phyloP scores from a whole-genome alignment of 2,329 filamentous ascomycete genomes.

The Ascosphaera pollenicola region DNA sequence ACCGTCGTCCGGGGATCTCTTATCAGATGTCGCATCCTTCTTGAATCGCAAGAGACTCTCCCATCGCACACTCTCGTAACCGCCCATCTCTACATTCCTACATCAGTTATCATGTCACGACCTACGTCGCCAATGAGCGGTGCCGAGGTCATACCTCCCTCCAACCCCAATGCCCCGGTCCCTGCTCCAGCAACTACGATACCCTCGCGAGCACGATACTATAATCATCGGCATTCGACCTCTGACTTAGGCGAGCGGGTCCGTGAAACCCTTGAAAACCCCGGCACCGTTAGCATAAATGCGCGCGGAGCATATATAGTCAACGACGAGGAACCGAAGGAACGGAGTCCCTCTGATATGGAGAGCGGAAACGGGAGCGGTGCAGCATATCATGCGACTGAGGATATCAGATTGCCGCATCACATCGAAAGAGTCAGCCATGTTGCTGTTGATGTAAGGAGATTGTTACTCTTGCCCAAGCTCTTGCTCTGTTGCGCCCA shows the following conservation, averaged over 20 bases:
- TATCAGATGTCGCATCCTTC: too few relatives aligned
- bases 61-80: too few relatives aligned
- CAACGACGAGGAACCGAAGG: conserved; percentile 48
- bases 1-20: too few relatives aligned
- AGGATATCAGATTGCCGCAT: conserved; percentile 88
- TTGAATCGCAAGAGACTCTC: too few relatives aligned
- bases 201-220: too few relatives aligned
- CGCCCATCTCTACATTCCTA: too few relatives aligned
- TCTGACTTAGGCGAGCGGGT: conserved; percentile 11
- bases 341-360: conserved; percentile 15
- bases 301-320: conserved; percentile 93
- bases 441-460: conserved; percentile 77
- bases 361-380: conserved; percentile 24
- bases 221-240: too few relatives aligned
- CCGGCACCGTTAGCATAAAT: conserved; percentile 70
- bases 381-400: conserved; percentile 49
- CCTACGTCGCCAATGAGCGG: too few relatives aligned
- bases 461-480: conserved; percentile 5
- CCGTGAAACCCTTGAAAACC: conserved; percentile 31
- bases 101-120: too few relatives aligned
- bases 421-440: conserved; percentile 92
- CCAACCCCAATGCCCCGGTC: too few relatives aligned
- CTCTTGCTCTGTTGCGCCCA: not conserved
- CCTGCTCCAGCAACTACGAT: too few relatives aligned
- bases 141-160: too few relatives aligned